phyloP scores from a whole-genome alignment of 2,329 filamentous ascomycete species.

The Exophiala dermatitidis region DNA sequence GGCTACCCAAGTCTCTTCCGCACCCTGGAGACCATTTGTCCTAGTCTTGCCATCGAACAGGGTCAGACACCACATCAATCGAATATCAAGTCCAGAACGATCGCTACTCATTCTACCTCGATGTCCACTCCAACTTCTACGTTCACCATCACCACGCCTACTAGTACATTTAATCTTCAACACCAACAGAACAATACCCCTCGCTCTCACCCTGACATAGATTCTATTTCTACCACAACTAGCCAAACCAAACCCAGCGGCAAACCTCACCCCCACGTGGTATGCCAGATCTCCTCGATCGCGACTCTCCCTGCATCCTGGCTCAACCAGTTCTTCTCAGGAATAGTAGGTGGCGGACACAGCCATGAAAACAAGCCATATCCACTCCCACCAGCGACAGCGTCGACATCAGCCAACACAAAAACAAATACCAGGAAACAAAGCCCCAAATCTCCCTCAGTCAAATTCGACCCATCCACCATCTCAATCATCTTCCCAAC shows the following conservation, averaged over 20 bases:
- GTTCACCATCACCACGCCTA: background rate
- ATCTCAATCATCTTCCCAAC: slow-evolving; percentile 69
- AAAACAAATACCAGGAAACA: background rate
- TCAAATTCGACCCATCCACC: slow-evolving; percentile 3
- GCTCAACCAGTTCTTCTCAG: slow-evolving; percentile 49
- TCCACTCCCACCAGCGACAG: slow-evolving; percentile 3
- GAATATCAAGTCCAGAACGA: background rate
- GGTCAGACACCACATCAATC: slow-evolving; percentile 22
- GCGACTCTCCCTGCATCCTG: slow-evolving; percentile 69
- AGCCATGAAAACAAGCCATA: background rate
- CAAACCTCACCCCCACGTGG: slow-evolving; percentile 33
- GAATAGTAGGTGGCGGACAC: background rate
- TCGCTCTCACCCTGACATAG: too few relatives aligned
- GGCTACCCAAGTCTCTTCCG: slow-evolving; percentile 66
- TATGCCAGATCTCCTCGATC: slow-evolving; percentile 58
- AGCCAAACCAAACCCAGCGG: too few relatives aligned
- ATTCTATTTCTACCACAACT: too few relatives aligned
- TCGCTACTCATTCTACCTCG: slow-evolving; percentile 1
- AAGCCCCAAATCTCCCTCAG: background rate
- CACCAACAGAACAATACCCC: too few relatives aligned
- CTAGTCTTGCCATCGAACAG: slow-evolving; percentile 22
- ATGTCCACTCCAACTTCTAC: background rate
- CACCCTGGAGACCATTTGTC: slow-evolving; percentile 50
- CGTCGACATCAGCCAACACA: background rate
- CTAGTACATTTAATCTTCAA: too few relatives aligned